Evolutionary conservation across 129 eudicot species (phyloP), one percentile per base, ranked within the genome.

Genomic region (Heracleum sosnowskyi): DNA sequence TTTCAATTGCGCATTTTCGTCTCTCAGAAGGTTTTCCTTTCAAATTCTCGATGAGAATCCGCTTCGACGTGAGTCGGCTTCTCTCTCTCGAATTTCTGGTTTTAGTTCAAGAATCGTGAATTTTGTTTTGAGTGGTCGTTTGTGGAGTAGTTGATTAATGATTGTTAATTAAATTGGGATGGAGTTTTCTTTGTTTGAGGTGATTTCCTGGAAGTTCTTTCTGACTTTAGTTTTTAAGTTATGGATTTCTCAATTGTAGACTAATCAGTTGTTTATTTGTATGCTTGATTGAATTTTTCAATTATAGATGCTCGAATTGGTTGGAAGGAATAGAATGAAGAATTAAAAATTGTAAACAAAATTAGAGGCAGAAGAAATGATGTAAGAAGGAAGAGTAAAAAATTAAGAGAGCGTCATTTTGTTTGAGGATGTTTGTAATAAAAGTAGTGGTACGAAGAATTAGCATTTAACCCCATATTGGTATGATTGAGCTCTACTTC

Each of bases 21-120:
- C 82, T 4, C 86, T 85, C 31, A 85, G 88, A 1, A 77, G 88
- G 51, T 40, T 89, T 37, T 84, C 90, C n/a, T n/a, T n/a, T n/a
- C n/a, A n/a, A n/a, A n/a, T n/a, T n/a, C 84, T 89, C 41, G 36
- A 74, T 37, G 93, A 89, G 75, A 89, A 89, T 89, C 93, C 26
- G 79, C 85, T 78, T 84, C 90, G 29, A 57, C 76, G 93, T 86
- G 4, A 80, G 88, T 29, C 15, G 0, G 18, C 35, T 0, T 69
- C 20, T 36, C n/a, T n/a, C n/a, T n/a, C n/a, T n/a, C n/a, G n/a
- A n/a, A n/a, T n/a, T n/a, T n/a, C n/a, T n/a, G n/a, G n/a, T n/a
- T n/a, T n/a, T n/a, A n/a, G n/a, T n/a, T n/a, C n/a, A n/a, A n/a
- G n/a, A n/a, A n/a, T n/a, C n/a, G n/a, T n/a, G n/a, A n/a, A 40